Evolutionary conservation across 2,329 filamentous ascomycete genomes (phyloP).

Genomic region (Pseudogymnoascus sp.): DNA sequence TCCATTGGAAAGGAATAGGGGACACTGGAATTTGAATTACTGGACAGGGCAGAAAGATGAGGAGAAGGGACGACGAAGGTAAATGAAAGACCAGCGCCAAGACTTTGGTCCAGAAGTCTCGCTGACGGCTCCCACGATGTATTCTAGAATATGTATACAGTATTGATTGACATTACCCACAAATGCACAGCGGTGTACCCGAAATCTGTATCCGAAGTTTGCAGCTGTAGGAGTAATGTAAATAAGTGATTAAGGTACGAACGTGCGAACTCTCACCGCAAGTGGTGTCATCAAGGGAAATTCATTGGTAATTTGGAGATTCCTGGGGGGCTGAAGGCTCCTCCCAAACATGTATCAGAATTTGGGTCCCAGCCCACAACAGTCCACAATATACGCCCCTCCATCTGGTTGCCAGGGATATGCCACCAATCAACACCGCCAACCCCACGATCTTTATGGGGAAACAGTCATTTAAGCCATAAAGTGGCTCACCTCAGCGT

Average conservation of each 20-base stretch:
- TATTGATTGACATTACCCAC: background rate
- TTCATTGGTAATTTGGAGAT: background rate
- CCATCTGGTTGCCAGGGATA: background rate
- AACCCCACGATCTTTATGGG: background rate
- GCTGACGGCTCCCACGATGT: background rate
- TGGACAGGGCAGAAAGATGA: background rate
- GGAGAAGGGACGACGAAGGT: background rate
- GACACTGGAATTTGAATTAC: background rate
- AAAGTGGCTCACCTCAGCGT: background rate
- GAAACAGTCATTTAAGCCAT: background rate
- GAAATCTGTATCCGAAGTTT: background rate
- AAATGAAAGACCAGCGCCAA: slow-evolving; percentile 3
- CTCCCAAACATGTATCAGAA: background rate
- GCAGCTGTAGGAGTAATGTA: background rate
- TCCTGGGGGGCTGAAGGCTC: background rate
- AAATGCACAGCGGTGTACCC: background rate
- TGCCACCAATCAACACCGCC: background rate
- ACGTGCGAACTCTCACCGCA: background rate
- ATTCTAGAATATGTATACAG: background rate
- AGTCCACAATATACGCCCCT: background rate
- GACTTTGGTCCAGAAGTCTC: slow-evolving; percentile 1
- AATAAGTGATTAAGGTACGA: background rate
- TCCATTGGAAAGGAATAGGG: background rate
- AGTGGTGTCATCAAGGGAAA: background rate
- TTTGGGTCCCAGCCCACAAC: background rate